Conservation (phyloP, 1,284 basidiomycete species). For the Ceratobasidium sp. region DNA sequence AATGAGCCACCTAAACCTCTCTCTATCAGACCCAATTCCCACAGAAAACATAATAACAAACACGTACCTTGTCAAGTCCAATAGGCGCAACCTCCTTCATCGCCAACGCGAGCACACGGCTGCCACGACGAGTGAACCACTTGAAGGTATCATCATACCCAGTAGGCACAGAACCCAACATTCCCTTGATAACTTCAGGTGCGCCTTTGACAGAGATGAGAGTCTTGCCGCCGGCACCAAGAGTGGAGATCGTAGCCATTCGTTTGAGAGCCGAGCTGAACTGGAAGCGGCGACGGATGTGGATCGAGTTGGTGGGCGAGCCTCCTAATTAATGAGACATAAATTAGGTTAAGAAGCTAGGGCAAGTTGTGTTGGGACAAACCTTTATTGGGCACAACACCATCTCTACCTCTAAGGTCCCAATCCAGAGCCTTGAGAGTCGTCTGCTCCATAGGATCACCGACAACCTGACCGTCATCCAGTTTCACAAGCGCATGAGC, state of each 20-base stretch:
- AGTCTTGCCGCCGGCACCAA: constrained; percentile 68
- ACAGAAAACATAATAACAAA: background rate
- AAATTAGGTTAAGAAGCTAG: constrained; percentile 43
- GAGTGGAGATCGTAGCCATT: constrained; percentile 90
- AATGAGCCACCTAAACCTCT: constrained; percentile 79
- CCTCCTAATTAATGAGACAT: constrained; percentile 65
- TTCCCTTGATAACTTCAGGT: constrained; percentile 91
- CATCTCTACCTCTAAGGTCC: constrained; percentile 67
- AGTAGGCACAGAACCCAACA: constrained; percentile 81
- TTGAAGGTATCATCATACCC: constrained; percentile 94
- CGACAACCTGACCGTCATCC: constrained; percentile 93
- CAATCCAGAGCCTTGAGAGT: constrained; percentile 94
- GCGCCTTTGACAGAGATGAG: constrained; percentile 89
- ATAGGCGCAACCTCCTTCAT: constrained; percentile 84
- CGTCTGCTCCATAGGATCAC: constrained; percentile 99
- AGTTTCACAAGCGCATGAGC: constrained; percentile 96
- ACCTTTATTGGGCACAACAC: constrained; percentile 68
- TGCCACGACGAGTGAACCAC: constrained; percentile 91
- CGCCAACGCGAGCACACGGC: constrained; percentile 90
- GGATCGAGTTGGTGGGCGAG: constrained; percentile 68
- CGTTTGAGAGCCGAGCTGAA: constrained; percentile 96
- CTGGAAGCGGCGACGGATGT: constrained; percentile 91
- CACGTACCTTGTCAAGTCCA: constrained; percentile 72
- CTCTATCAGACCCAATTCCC: background rate
- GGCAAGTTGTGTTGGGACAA: constrained; percentile 50